Evolutionary conservation across 768 basidiomycete species (phyloP).

Genomic region (Phanerochaete sordida): DNA sequence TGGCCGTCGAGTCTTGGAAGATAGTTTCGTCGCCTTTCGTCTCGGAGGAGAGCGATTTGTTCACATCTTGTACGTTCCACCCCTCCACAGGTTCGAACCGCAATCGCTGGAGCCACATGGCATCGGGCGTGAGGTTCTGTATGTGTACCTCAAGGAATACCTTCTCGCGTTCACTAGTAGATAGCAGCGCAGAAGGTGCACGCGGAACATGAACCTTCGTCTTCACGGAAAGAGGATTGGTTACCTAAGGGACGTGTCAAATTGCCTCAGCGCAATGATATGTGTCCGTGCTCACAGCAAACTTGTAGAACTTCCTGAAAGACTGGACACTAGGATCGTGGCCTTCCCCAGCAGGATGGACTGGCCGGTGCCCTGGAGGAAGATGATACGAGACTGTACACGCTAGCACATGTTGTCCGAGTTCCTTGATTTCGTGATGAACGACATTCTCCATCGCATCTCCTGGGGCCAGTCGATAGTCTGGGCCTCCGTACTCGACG

Average conservation of each 20-base stretch:
- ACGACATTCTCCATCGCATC: constrained; percentile 67
- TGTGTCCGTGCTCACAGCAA: constrained; percentile 80
- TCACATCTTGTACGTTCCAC: constrained; percentile 59
- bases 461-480: constrained; percentile 45
- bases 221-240: constrained; percentile 93
- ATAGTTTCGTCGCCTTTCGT: constrained; percentile 33
- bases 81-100: constrained; percentile 68
- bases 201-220: constrained; percentile 84
- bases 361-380: constrained; percentile 50
- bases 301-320: constrained; percentile 90
- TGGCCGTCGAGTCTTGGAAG: constrained; percentile 59
- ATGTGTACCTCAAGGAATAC: constrained; percentile 92
- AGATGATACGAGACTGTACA: constrained; percentile 84
- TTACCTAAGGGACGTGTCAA: constrained; percentile 50
- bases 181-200: constrained; percentile 69
- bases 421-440: constrained; percentile 89
- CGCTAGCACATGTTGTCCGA: constrained; percentile 86
- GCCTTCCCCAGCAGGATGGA: constrained; percentile 45
- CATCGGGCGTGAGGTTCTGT: constrained; percentile 78
- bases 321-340: constrained; percentile 58
- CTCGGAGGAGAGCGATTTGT: constrained; percentile 26
- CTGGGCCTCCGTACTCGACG: constrained; percentile 59
- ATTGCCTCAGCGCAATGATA: no score
- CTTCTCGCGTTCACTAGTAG: constrained; percentile 65
- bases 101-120: constrained; percentile 81